Evolutionary conservation across 1,284 basidiomycete genomes (phyloP).

Genomic region (Ceratobasidium sp.): DNA sequence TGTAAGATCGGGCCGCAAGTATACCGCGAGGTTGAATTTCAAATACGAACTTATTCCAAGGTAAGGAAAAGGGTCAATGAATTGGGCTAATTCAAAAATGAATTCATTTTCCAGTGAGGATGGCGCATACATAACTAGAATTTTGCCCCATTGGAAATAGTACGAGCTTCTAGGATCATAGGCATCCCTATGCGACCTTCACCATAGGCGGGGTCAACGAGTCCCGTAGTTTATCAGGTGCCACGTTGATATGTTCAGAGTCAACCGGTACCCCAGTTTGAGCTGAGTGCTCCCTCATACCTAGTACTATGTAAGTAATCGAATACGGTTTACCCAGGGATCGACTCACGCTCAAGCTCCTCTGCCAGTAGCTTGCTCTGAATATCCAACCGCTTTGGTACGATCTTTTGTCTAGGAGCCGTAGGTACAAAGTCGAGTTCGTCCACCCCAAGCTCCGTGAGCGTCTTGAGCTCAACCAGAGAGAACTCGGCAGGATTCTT

Average conservation of each 20-base stretch:
- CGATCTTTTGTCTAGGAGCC: constrained; percentile 18
- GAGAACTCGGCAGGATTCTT: constrained; percentile 65
- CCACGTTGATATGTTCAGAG: constrained; percentile 30
- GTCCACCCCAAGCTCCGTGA: constrained; percentile 62
- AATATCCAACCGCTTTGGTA: constrained; percentile 26
- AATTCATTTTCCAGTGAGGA: too few species aligned
- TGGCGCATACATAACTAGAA: not conserved
- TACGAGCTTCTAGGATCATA: not conserved
- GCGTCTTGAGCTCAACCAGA: constrained; percentile 66
- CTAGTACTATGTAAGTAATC: not conserved
- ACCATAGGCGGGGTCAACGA: constrained; percentile 30
- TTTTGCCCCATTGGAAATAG: not conserved
- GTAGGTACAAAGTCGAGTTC: constrained; percentile 36
- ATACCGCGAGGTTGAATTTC: constrained; percentile 9
- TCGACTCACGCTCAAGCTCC: constrained; percentile 30
- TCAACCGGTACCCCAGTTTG: constrained; percentile 26
- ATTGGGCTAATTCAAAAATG: too few species aligned
- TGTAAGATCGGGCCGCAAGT: not conserved
- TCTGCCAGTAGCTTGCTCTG: constrained; percentile 32
- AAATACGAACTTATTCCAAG: constrained; percentile 6
- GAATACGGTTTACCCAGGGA: too few species aligned
- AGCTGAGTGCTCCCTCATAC: constrained; percentile 25
- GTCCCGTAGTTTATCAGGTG: constrained; percentile 19
- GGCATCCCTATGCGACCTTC: not conserved
- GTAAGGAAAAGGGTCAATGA: too few species aligned